Conservation (phyloP, 2,329 filamentous ascomycete species). For the Rhynchosporium graminicola region DNA sequence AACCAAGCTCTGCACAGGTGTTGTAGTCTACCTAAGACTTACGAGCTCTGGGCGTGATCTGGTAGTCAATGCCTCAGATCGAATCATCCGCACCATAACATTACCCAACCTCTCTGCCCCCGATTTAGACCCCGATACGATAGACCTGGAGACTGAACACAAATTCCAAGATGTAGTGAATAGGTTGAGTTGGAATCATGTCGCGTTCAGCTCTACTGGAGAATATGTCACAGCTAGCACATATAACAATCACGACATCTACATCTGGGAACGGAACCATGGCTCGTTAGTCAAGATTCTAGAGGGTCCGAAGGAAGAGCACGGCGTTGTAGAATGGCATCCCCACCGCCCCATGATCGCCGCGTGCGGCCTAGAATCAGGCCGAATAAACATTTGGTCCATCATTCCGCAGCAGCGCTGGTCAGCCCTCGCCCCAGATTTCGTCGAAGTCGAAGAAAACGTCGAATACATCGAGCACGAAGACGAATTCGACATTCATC, state of each 20-base stretch:
- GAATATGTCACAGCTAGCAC: constrained; percentile 97
- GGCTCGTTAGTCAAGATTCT: constrained; percentile 95
- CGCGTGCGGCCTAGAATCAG: constrained; percentile 89
- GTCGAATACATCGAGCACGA: constrained; percentile 94
- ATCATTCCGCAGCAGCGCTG: constrained; percentile 94
- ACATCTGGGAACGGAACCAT: constrained; percentile 94
- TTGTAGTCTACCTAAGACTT: constrained; percentile 84
- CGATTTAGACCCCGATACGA: constrained; percentile 77
- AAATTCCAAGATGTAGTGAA: constrained; percentile 99
- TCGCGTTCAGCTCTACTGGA: constrained; percentile 89
- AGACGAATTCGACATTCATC: constrained; percentile 98
- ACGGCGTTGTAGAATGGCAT: constrained; percentile 97
- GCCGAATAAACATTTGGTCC: constrained; percentile 93
- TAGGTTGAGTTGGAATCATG: constrained; percentile 92
- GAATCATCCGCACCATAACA: constrained; percentile 90
- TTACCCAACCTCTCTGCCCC: constrained; percentile 73
- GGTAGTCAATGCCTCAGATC: constrained; percentile 89
- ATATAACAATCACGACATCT: constrained; percentile 97
- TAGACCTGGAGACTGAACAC: constrained; percentile 90
- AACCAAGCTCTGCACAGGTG: constrained; percentile 81
- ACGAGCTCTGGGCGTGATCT: constrained; percentile 83
- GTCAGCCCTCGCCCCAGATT: constrained; percentile 95
- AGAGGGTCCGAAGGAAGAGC: constrained; percentile 93
- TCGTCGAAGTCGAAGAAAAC: constrained; percentile 96
- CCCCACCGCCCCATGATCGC: constrained; percentile 83